A percentile compares a stretch with the other conserved stretches of the same genome.
Evolutionary conservation across 2,329 filamentous ascomycete genomes (phyloP).

Genomic region (Lachnellula cervina): DNA sequence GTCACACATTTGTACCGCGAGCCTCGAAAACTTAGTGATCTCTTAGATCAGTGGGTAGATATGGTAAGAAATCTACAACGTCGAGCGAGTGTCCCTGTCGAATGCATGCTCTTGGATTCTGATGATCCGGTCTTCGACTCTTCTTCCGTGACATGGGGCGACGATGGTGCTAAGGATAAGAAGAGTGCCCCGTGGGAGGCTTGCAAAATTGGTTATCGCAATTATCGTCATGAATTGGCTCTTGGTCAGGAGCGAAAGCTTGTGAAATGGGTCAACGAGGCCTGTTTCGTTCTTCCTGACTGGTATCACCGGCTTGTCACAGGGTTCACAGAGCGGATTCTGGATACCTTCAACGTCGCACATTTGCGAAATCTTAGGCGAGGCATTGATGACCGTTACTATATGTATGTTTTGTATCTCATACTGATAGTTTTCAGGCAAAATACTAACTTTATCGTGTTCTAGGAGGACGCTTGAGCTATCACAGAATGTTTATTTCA

Average conservation of each 20-base stretch:
- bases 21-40: neutral
- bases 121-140: constrained; percentile 48
- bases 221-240: constrained; percentile 43
- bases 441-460: constrained; percentile 9
- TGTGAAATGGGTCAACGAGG: constrained; percentile 55
- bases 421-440: neutral
- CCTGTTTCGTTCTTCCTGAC: constrained; percentile 49
- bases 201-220: constrained; percentile 56
- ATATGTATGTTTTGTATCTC: constrained; percentile 39
- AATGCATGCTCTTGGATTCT: constrained; percentile 14
- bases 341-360: constrained; percentile 62
- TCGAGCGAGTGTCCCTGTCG: constrained; percentile 8
- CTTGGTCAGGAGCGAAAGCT: constrained; percentile 50
- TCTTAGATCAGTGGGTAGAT: constrained; percentile 5
- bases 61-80: constrained; percentile 34
- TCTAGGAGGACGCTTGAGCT: constrained; percentile 54
- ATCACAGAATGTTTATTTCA: constrained; percentile 68
- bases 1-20: neutral
- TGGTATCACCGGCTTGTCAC: constrained; percentile 47
- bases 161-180: constrained; percentile 23
- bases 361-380: constrained; percentile 45
- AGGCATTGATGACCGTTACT: constrained; percentile 54
- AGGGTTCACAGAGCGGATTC: constrained; percentile 52
- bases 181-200: constrained; percentile 41
- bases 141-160: constrained; percentile 33